Evolutionary conservation across 306 rosid genomes (phyloP), one percentile per base, ranked within the genome.

Genomic region (Elaeagnus macrophylla): DNA sequence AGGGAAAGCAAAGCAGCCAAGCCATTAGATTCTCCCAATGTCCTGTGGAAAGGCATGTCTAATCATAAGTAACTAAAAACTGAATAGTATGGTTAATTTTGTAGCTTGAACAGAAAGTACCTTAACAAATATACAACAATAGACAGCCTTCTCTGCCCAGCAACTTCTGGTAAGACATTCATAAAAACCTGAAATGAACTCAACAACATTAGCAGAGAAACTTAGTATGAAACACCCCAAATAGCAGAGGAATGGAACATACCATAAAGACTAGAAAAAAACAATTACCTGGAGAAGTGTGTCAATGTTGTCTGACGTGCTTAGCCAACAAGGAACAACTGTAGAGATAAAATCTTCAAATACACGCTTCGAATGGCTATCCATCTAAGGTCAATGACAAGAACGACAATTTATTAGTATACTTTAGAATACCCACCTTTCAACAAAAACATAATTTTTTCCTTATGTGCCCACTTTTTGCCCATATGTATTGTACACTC

Each of bases 251-350:
- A 6, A 20, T 8, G 3, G 10, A 45, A 46, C 10, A 10, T 37
- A 60, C 46, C 19, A 37, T 47, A 48, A 63, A 59, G 60, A 39
- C 59, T 56, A 32, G 56, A 44, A 38, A n/a, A 53, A 60, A 67
- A 45, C 51, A 60, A 70, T 63, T 61, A 90, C 97, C 95, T 81
- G 67, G 42, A 90, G 80, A 62, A 90, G 62, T 60, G 74, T 64
- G 51, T 83, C 83, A 70, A 70, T 77, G 64, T 82, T 71, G 15
- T 79, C 83, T 39, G 83, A 70, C 76, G 80, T 76, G 16, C 89
- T 75, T 52, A 86, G 65, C 95, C 95, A 90, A 77, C 78, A 90
- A n/a, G 97, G 97, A 74, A 86, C 88, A 61, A 86, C 66, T 16
- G 86, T 79, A 56, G 94, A 80, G 65, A 86, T 72, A 59, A 90